Evolutionary conservation across 2,329 filamentous ascomycete genomes (phyloP).

Genomic region (Huntiella decipiens): DNA sequence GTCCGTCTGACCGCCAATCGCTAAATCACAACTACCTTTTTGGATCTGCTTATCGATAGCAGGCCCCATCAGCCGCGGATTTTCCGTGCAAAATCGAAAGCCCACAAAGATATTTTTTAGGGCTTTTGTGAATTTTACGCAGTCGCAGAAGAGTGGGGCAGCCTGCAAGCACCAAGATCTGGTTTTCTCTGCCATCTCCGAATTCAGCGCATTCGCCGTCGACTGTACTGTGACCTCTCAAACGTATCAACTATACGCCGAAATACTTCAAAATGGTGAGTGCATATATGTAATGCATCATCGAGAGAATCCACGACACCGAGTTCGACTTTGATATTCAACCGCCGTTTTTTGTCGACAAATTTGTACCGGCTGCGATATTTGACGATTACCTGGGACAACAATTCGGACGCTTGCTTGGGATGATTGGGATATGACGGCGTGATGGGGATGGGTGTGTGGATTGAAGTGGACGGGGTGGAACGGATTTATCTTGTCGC

Average conservation of each 20-base stretch:
- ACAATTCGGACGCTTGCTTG: no score
- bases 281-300: slow-evolving; percentile 5
- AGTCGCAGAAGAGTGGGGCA: slow-evolving; percentile 10
- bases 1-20: not conserved
- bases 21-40: not conserved
- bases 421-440: no score
- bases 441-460: no score
- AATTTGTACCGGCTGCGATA: not conserved
- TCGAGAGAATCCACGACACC: not conserved
- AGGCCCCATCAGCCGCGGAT: slow-evolving; percentile 2
- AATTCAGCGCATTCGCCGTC: slow-evolving; percentile 11
- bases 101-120: slow-evolving; percentile 11
- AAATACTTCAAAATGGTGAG: slow-evolving; percentile 12
- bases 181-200: slow-evolving; percentile 11
- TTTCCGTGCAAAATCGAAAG: slow-evolving; percentile 3
- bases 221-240: slow-evolving; percentile 11
- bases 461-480: no score
- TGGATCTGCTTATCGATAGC: slow-evolving; percentile 12
- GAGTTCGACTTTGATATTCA: not conserved
- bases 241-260: slow-evolving; percentile 12
- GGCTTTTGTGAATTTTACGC: slow-evolving; percentile 10
- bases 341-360: not conserved
- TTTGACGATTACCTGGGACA: not conserved
- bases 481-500: no score
- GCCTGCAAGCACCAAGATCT: slow-evolving; percentile 9